Evolutionary conservation across 2,329 filamentous ascomycete genomes (phyloP), one percentile per base, ranked within the genome.

Genomic region (Neoarthrinium moseri): DNA sequence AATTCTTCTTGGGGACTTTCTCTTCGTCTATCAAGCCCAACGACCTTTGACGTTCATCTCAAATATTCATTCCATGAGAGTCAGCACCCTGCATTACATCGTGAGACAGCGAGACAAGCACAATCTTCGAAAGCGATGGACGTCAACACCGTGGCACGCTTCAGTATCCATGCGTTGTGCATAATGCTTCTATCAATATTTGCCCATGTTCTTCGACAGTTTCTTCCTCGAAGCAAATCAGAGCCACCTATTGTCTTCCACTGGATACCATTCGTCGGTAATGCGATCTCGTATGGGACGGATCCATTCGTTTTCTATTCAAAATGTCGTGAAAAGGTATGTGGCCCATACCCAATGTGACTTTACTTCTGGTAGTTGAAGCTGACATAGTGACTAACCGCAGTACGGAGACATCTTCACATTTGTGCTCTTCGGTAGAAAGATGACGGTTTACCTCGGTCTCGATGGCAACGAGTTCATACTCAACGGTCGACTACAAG

Each of bases 291-390:
- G 18, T 89, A 89, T 67, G 86, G 86, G 54, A 84, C 86, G 51
- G 81, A 89, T 52, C 86, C 86, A 0, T 83, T 78, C 62, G 71
- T 70, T 34, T 89, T 89, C 71, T 88, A 87, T 63, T 77, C 78
- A 48, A 57, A 71, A 17, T 83, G 78, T 56, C 80, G 79, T 51
- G 70, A 77, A 59, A 89, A 78, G 71, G 26, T 29, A 29, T 29
- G 26, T 29, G 8, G 8, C 8, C n/a, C 8, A 29, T 29, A 29
- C 26, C 26, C 26, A 29, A 8, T 8, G n/a, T 8, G n/a, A 8
- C 26, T 8, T 29, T 8, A 29, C n/a, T n/a, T 29, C 26, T n/a
- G 8, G 8, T n/a, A 29, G 26, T n/a, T 29, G 26, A 29, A n/a
- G n/a, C n/a, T n/a, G n/a, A n/a, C n/a, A n/a, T n/a, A n/a, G n/a